phyloP scores from a whole-genome alignment of 2,329 filamentous ascomycete species.

The Pseudogymnoascus sp. region DNA sequence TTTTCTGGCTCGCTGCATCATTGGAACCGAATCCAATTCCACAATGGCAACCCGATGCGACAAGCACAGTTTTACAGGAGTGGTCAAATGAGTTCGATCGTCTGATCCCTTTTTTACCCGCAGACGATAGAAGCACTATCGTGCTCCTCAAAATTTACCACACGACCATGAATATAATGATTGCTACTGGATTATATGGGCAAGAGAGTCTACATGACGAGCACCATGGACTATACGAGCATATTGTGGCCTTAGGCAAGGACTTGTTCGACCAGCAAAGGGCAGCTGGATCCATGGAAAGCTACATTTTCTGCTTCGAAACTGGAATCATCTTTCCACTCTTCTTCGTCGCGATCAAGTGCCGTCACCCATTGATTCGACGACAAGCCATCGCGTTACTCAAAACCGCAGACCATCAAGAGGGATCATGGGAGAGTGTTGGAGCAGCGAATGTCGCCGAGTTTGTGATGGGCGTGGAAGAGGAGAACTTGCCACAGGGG shows the following conservation, averaged over 20 bases:
- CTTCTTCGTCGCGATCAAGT: conserved; percentile 56
- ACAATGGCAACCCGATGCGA: conserved; percentile 5
- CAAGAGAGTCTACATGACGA: conserved; percentile 10
- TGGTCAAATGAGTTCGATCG: background rate
- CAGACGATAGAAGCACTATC: background rate
- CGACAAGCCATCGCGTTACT: conserved; percentile 54
- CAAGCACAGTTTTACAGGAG: background rate
- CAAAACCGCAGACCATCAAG: conserved; percentile 48
- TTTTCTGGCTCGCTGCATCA: conserved; percentile 10
- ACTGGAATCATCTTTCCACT: conserved; percentile 52
- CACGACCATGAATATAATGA: conserved; percentile 10
- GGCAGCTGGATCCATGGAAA: background rate
- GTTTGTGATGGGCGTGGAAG: background rate
- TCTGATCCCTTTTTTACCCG: background rate
- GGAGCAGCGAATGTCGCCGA: background rate
- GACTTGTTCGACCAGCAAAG: background rate
- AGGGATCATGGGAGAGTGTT: conserved; percentile 56
- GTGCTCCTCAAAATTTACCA: conserved; percentile 14
- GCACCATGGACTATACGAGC: background rate
- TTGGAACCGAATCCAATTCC: conserved; percentile 12
- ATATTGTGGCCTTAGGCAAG: conserved; percentile 11
- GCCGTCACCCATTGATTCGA: conserved; percentile 44
- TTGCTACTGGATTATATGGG: conserved; percentile 11
- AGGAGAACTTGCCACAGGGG: background rate
- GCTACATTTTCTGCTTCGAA: background rate